Evolutionary conservation across 345 rosid genomes (phyloP).

Genomic region (Ceriops tagal): DNA sequence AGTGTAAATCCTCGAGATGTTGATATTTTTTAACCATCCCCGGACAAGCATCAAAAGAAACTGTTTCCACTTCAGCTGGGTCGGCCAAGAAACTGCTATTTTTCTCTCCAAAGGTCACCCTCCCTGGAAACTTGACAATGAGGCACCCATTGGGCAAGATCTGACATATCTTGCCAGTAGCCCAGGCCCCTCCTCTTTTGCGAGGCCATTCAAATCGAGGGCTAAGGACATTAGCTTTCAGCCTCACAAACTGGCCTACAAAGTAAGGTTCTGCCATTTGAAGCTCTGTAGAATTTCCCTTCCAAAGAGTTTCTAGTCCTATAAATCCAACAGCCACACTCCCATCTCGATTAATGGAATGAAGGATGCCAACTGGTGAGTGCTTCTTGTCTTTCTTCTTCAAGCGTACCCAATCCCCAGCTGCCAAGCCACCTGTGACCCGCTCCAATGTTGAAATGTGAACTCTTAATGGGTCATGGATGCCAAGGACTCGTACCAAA

Average conservation of each 20-base stretch:
- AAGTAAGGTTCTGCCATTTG: slow-evolving; percentile 80
- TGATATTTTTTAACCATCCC: slow-evolving; percentile 69
- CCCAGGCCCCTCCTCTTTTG: slow-evolving; percentile 56
- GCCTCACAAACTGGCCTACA: slow-evolving; percentile 71
- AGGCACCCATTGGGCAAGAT: slow-evolving; percentile 85
- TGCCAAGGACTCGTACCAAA: slow-evolving; percentile 79
- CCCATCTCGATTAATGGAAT: slow-evolving; percentile 68
- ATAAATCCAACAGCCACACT: slow-evolving; percentile 66
- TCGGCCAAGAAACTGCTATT: slow-evolving; percentile 59
- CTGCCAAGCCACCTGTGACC: slow-evolving; percentile 65
- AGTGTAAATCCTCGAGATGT: slow-evolving; percentile 92
- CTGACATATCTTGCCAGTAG: slow-evolving; percentile 68
- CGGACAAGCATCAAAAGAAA: slow-evolving; percentile 52
- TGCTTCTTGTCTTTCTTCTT: slow-evolving; percentile 66
- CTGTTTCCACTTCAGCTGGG: slow-evolving; percentile 79
- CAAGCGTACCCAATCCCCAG: slow-evolving; percentile 90
- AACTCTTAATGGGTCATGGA: slow-evolving; percentile 82
- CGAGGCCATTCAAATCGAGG: slow-evolving; percentile 89
- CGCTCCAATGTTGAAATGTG: slow-evolving; percentile 63
- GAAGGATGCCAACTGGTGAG: slow-evolving; percentile 81
- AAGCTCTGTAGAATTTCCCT: slow-evolving; percentile 62
- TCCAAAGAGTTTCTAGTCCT: slow-evolving; percentile 75
- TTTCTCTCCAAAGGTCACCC: slow-evolving; percentile 54
- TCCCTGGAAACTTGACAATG: slow-evolving; percentile 67
- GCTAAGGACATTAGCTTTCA: slow-evolving; percentile 57